Conservation (phyloP, 2,329 filamentous ascomycete genomes). For the Sclerotinia minor region DNA sequence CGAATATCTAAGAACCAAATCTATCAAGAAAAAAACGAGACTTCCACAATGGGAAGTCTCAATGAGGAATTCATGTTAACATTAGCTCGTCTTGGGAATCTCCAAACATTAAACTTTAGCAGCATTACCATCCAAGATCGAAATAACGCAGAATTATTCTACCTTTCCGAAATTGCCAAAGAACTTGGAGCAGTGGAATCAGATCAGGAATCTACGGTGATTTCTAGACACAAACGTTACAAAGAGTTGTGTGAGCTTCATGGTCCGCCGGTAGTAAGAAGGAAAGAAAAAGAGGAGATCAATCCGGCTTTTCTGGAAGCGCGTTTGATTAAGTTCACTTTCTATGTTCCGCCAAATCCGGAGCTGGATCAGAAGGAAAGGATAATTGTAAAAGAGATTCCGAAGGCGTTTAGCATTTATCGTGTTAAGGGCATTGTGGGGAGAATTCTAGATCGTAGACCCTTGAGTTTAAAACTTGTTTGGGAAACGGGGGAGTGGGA, state of each 20-base stretch:
- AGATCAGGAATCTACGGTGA: slow-evolving; percentile 54
- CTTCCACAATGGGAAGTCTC: slow-evolving; percentile 51
- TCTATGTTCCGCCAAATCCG: slow-evolving; percentile 44
- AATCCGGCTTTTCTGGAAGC: slow-evolving; percentile 83
- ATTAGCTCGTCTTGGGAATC: slow-evolving; percentile 67
- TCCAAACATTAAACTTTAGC: slow-evolving; percentile 73
- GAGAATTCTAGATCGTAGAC: slow-evolving; percentile 64
- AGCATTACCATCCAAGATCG: slow-evolving; percentile 72
- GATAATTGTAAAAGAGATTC: slow-evolving; percentile 52
- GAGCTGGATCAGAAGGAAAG: slow-evolving; percentile 29
- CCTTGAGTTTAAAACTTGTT: slow-evolving; percentile 65
- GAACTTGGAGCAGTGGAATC: slow-evolving; percentile 65
- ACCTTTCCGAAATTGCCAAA: slow-evolving; percentile 78
- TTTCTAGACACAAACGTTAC: slow-evolving; percentile 70
- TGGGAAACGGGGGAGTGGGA: slow-evolving; percentile 95
- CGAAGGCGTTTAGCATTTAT: slow-evolving; percentile 78
- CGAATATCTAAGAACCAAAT: slow-evolving; percentile 86
- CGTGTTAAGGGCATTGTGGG: slow-evolving; percentile 76
- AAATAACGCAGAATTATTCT: slow-evolving; percentile 88
- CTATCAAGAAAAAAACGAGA: slow-evolving; percentile 52
- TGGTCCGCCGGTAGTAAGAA: slow-evolving; percentile 65
- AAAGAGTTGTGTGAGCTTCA: slow-evolving; percentile 71
- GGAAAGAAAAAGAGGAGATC: slow-evolving; percentile 50
- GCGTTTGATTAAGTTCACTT: slow-evolving; percentile 66
- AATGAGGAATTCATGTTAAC: slow-evolving; percentile 91